Conservation (phyloP, 1,284 basidiomycete species). For the Cerrena zonata region DNA sequence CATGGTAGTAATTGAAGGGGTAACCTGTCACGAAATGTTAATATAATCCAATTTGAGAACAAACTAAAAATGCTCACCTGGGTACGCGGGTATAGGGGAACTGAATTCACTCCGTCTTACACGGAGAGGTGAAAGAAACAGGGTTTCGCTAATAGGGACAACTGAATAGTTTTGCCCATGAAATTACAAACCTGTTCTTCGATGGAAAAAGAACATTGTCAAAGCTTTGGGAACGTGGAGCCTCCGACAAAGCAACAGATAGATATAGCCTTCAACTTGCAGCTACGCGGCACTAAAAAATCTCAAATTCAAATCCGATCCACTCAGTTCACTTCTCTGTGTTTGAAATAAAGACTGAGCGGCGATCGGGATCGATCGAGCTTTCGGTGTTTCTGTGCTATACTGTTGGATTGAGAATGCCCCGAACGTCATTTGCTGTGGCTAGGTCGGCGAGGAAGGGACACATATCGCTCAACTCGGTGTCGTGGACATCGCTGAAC, state of each 20-base stretch:
- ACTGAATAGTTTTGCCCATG: neutral
- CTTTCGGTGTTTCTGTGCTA: slow-evolving; percentile 32
- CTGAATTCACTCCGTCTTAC: neutral
- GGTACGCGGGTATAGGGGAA: neutral
- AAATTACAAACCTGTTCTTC: neutral
- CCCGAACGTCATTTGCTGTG: slow-evolving; percentile 83
- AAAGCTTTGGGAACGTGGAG: neutral
- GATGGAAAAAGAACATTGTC: neutral
- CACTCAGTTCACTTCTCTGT: neutral
- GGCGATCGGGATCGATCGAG: neutral
- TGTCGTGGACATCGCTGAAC: slow-evolving; percentile 98
- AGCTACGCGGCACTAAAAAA: neutral
- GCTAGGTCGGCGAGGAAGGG: slow-evolving; percentile 88
- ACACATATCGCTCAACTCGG: slow-evolving; percentile 89
- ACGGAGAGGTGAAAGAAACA: neutral
- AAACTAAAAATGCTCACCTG: no score
- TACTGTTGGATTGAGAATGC: slow-evolving; percentile 78
- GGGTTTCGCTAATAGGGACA: neutral
- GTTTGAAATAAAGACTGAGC: neutral
- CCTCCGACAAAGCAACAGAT: neutral
- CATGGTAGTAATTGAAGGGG: neutral
- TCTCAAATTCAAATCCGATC: neutral
- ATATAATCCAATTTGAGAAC: neutral
- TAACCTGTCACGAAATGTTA: neutral
- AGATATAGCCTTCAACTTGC: neutral